Evolutionary conservation across 23 red algal species (phyloP).

Genomic region (Gracilaria gracilis): DNA sequence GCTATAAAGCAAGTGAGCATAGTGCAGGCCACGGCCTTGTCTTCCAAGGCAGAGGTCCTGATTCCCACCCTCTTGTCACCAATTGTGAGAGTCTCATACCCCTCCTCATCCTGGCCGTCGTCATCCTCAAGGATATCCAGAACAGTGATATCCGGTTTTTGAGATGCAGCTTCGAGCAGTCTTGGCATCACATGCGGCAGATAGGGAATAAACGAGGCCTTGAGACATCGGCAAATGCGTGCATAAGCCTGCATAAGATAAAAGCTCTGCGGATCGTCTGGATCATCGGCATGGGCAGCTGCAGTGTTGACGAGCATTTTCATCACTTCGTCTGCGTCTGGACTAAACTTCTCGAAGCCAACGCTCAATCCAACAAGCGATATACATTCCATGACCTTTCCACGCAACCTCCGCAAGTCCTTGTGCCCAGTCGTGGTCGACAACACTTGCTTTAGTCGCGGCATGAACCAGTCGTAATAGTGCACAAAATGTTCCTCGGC

Average conservation of each 20-base stretch:
- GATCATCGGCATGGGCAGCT: constrained; percentile 59
- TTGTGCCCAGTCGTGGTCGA: constrained; percentile 73
- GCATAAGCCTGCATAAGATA: constrained; percentile 99
- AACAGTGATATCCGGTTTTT: constrained; percentile 95
- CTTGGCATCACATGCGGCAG: constrained; percentile 96
- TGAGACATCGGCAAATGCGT: constrained; percentile 91
- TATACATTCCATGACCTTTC: constrained; percentile 99
- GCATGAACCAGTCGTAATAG: constrained; percentile 99
- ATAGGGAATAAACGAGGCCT: constrained; percentile 90
- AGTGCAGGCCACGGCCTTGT: constrained; percentile 88
- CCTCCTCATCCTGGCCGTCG: constrained; percentile 81
- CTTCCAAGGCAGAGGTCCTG: constrained; percentile 87
- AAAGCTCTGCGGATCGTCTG: constrained; percentile 93
- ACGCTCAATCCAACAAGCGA: constrained; percentile 95
- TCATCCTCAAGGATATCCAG: constrained; percentile 64
- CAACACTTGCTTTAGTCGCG: constrained; percentile 88
- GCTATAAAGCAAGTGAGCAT: constrained; percentile 95
- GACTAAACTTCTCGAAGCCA: constrained; percentile 84
- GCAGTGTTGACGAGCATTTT: constrained; percentile 86
- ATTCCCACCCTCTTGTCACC: constrained; percentile 97
- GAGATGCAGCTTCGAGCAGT: constrained; percentile 74
- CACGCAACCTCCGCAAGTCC: constrained; percentile 79
- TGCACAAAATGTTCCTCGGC: constrained; percentile 82
- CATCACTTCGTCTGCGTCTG: constrained; percentile 94
- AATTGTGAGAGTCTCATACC: constrained; percentile 82